Evolutionary conservation across 163 green algal species (phyloP), one percentile per base, ranked within the genome.

Genomic region (Scenedesmus sp.): DNA sequence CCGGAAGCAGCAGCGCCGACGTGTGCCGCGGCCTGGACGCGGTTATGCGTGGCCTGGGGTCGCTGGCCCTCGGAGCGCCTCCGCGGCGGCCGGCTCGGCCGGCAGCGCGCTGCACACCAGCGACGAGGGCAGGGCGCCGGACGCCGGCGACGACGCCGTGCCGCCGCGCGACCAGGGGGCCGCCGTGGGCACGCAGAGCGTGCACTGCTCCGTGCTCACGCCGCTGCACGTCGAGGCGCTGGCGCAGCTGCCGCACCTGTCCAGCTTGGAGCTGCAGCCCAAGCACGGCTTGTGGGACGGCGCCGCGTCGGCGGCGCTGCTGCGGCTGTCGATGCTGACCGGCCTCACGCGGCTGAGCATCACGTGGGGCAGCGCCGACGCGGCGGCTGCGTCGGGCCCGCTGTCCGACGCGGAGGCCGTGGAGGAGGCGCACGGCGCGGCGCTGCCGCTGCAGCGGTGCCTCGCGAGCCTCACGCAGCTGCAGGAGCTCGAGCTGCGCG

Each of bases 381-480:
- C 5, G 42, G 58, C 71, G 48, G 42, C 48, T 24, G 36, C 20
- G 15, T 6, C 39, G 39, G 10, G 7, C 6, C 69, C 14, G 34
- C 69, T 77, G 34, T 44, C 13, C 11, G 53, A 42, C 26, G 51
- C 45, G 6, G 71, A 70, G 29, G 71, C 58, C 20, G 26, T 39
- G 26, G 2, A 33, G 14, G 29, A 22, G 26, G 54, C 33, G 9
- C 28, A 70, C 28, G 57, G 71, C 4, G 11, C 13, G 44, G 51
- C 66, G 57, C 60, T 71, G 29, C 17, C 57, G 29, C 58, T 79
- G 57, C 71, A 79, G 71, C 71, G 70, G 45, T 79, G 71, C 44
- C 22, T 79, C 20, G 2, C 28, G 20, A 44, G 71, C 20, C 57
- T 79, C 42, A 34, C 42, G 4, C 42, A 70, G 57, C 71, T 79